phyloP scores from a whole-genome alignment of 768 basidiomycete genomes.

The Podaxis carcinomalis region DNA sequence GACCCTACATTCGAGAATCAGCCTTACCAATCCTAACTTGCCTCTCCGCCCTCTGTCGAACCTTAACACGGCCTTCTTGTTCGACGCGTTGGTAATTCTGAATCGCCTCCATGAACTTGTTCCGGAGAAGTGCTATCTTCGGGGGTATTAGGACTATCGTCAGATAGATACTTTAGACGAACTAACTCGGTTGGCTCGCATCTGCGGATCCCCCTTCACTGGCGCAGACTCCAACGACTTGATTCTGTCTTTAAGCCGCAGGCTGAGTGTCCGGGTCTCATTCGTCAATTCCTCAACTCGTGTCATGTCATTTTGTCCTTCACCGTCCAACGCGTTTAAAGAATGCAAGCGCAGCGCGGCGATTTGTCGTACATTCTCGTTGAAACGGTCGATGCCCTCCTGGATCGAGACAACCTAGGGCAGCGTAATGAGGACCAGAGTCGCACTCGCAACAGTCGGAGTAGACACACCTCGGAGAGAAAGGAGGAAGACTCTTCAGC shows the following conservation, averaged over 20 bases:
- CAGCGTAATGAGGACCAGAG: not conserved
- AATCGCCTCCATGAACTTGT: constrained; percentile 71
- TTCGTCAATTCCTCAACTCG: constrained; percentile 54
- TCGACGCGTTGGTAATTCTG: constrained; percentile 78
- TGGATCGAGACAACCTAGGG: constrained; percentile 38
- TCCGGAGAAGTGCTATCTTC: constrained; percentile 57
- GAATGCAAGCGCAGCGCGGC: constrained; percentile 32
- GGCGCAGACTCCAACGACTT: constrained; percentile 42
- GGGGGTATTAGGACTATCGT: not conserved
- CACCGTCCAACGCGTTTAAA: constrained; percentile 31
- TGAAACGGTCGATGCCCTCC: constrained; percentile 33
- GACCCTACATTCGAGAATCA: not conserved
- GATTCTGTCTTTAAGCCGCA: constrained; percentile 54
- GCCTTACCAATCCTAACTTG: constrained; percentile 74
- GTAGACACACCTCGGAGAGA: constrained; percentile 28
- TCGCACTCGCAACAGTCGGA: not conserved
- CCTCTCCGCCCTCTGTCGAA: constrained; percentile 64
- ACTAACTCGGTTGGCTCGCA: constrained; percentile 36
- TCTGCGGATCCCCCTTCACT: constrained; percentile 27
- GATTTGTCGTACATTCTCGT: constrained; percentile 33
- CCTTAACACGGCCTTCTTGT: constrained; percentile 60
- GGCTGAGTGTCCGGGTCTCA: constrained; percentile 57
- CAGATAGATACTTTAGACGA: not conserved
- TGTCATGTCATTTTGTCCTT: constrained; percentile 20
- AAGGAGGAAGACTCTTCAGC: constrained; percentile 28